Evolutionary conservation across 805 yeast species (phyloP), one percentile per base, ranked within the genome.

Genomic region (Lachancea meyersii): DNA sequence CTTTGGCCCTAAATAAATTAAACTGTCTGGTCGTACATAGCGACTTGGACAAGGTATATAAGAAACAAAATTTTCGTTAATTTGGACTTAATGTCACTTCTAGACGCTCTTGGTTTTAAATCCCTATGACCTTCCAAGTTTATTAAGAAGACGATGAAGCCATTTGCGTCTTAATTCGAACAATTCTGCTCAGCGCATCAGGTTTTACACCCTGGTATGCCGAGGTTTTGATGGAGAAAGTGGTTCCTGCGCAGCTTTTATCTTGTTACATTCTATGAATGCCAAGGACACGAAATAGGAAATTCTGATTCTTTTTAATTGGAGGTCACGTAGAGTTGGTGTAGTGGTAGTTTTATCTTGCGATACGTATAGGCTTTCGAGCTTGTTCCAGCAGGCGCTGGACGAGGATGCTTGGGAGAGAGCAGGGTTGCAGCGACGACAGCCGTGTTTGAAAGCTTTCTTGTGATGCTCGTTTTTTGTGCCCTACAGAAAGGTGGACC

Each of bases 81-180:
- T n/a, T n/a, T n/a, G n/a, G n/a, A n/a, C n/a, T n/a, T n/a, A n/a
- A n/a, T n/a, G n/a, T n/a, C n/a, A n/a, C n/a, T n/a, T n/a, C n/a
- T n/a, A n/a, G n/a, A n/a, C n/a, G n/a, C n/a, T n/a, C n/a, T n/a
- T n/a, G n/a, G n/a, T n/a, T n/a, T n/a, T n/a, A 38, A 28, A 34
- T 20, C 40, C 52, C 53, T 47, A 60, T 60, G 64, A 60, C 64
- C 67, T 61, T 62, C 65, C 67, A 61, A 62, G 65, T 61, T 62
- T 59, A 53, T 53, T 57, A 60, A 60, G 64, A 56, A 61, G 50
- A 57, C 39, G 66, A 61, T 61, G 66, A 61, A 49, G 49, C 46
- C 52, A 61, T 61, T 60, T 59, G 66, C 64, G 64, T 54, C 44
- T 38, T 38, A 30, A 50, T 44, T 50, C 66, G 59, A 55, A 61